Percentiles rank a stretch among this genome's conserved stretches.
These are phyloP conservation scores for Annona squamosa DNA, from an alignment of 164 flowering plant genomes.

Conservation along the genomic window DNA sequence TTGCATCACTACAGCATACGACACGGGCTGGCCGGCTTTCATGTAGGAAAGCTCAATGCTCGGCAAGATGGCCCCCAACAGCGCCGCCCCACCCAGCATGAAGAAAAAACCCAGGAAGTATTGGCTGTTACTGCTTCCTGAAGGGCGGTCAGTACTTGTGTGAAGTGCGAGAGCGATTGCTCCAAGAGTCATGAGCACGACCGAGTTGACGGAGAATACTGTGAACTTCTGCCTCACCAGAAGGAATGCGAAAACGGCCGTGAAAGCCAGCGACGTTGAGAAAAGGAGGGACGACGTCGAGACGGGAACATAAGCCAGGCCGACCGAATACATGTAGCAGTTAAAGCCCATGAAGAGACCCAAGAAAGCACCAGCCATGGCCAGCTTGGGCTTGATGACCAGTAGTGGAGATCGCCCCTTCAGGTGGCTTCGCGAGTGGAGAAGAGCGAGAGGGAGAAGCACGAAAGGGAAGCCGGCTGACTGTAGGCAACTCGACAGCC, in stretches of 20 bases:
- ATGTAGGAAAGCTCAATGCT: slow-evolving; percentile 12
- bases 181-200: slow-evolving; percentile 25
- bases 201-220: slow-evolving; percentile 21
- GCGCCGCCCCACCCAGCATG: slow-evolving; percentile 13
- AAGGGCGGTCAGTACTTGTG: slow-evolving; percentile 17
- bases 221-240: slow-evolving; percentile 26
- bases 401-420: too few relatives aligned
- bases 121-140: slow-evolving; percentile 10
- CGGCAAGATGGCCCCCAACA: slow-evolving; percentile 16
- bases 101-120: slow-evolving; percentile 24
- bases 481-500: slow-evolving; percentile 23
- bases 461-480: slow-evolving; percentile 17
- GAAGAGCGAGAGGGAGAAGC: slow-evolving; percentile 10
- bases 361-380: slow-evolving; percentile 4
- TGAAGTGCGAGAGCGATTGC: slow-evolving; percentile 18
- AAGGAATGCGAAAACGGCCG: slow-evolving; percentile 24
- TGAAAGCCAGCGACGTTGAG: slow-evolving; percentile 27
- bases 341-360: slow-evolving; percentile 19
- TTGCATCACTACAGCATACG: slow-evolving; percentile 22
- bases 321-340: slow-evolving; percentile 16
- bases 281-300: slow-evolving; percentile 22
- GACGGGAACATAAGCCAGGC: slow-evolving; percentile 18
- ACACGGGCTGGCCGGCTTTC: slow-evolving; percentile 11
- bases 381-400: neutral
- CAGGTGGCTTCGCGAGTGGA: neutral